Conservation (phyloP, 192 early-diverging fungal species). For the Allomyces macrogynus region DNA sequence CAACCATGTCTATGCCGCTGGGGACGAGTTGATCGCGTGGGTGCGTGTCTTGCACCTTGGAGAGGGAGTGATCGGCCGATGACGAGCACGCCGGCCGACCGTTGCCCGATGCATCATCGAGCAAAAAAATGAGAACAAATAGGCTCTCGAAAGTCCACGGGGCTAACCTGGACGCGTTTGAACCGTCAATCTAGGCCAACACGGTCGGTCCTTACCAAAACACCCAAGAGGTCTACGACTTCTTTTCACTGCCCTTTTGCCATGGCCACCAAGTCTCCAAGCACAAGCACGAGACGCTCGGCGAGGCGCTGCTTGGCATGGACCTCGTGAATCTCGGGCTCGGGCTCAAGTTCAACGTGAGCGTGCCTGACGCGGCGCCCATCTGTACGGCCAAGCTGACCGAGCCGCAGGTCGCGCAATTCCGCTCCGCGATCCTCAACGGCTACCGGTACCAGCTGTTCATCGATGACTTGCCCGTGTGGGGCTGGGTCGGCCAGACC, state of each 20-base stretch:
- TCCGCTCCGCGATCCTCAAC: slow-evolving; percentile 39
- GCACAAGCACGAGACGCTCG: slow-evolving; percentile 60
- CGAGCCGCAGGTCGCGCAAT: slow-evolving; percentile 24
- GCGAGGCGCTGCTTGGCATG: slow-evolving; percentile 57
- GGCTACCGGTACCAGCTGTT: slow-evolving; percentile 50
- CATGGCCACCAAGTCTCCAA: slow-evolving; percentile 29
- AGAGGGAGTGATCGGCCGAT: no score
- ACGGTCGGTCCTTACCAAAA: slow-evolving; percentile 20
- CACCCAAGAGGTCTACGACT: slow-evolving; percentile 55
- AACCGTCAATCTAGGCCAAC: slow-evolving; percentile 1
- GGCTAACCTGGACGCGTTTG: no score
- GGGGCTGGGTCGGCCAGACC: slow-evolving; percentile 16
- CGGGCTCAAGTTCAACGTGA: slow-evolving; percentile 39
- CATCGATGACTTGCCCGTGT: slow-evolving; percentile 13
- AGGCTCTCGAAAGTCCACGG: no score
- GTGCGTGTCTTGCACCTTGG: background rate
- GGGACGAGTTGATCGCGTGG: background rate
- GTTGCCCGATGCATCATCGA: no score
- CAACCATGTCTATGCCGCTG: background rate
- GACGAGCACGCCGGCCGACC: no score
- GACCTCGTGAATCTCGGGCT: slow-evolving; percentile 51
- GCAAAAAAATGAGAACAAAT: no score
- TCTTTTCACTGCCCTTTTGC: slow-evolving; percentile 52
- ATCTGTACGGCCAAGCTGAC: slow-evolving; percentile 28
- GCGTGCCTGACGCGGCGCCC: slow-evolving; percentile 5